Base-by-base conservation (phyloP, 139 green algal species). In the Chlamydomonas sphaeroides region DNA sequence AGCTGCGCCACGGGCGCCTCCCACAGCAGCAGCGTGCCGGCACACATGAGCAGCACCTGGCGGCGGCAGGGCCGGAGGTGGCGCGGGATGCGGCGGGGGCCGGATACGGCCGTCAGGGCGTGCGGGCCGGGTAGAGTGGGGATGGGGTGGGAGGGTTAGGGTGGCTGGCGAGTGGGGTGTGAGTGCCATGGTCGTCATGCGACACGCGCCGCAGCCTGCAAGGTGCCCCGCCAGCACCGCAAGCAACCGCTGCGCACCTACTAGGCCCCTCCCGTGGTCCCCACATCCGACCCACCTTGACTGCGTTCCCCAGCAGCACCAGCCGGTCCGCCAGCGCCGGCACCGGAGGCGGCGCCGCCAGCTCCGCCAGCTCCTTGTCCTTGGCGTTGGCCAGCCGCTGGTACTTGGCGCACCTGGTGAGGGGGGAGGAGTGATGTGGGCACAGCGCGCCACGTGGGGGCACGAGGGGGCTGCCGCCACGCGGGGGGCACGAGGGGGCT, bases 371-470 rank as follows among this genome's bases (percentile, higher is more conserved):
- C 63, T 89, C 85, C 57, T 87, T 86, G 45, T 89, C 85, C 80
- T 89, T 89, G n/a, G 80, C 75, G 26, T 89, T 89, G 1, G 85
- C 85, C 8, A 89, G 62, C 18, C 85, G 74, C 68, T 85, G 74
- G 25, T 74, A 82, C 62, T 87, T 87, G 25, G 85, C 85, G 42
- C 80, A 85, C 53, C 83, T 84, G 6, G n/a, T n/a, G n/a, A n/a
- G n/a, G n/a, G n/a, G n/a, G n/a, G n/a, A n/a, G n/a, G n/a, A n/a
- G n/a, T n/a, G n/a, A n/a, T n/a, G n/a, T n/a, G n/a, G n/a, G n/a
- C n/a, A n/a, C n/a, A n/a, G n/a, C n/a, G n/a, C n/a, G n/a, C n/a
- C n/a, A n/a, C n/a, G n/a, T n/a, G n/a, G n/a, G n/a, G n/a, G n/a
- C n/a, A n/a, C n/a, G n/a, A n/a, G n/a, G n/a, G n/a, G n/a, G n/a